These are phyloP conservation scores for Aspergillus conjunctus DNA, from an alignment of 495 filamentous ascomycete genomes.

Conservation along the genomic window DNA sequence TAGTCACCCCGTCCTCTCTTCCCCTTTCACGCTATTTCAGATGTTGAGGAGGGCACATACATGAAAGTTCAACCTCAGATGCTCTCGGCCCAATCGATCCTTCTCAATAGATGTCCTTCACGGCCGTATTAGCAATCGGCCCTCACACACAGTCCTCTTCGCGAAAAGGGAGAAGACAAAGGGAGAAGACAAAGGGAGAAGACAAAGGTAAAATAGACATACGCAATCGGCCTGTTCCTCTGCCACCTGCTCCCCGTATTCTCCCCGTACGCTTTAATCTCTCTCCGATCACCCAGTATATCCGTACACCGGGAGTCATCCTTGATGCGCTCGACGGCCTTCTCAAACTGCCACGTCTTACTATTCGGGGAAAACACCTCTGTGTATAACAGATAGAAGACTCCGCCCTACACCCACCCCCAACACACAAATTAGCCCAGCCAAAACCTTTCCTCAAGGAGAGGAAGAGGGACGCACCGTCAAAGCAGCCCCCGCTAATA, in stretches of 20 bases:
- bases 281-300: constrained; percentile 72
- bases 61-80: constrained; percentile 86
- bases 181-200: background rate
- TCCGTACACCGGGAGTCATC: constrained; percentile 67
- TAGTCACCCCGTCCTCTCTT: background rate
- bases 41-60: constrained; percentile 46
- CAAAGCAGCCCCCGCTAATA: constrained; percentile 71
- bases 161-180: background rate
- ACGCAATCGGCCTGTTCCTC: constrained; percentile 82
- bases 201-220: constrained; percentile 32
- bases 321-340: constrained; percentile 77
- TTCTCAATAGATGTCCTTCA: constrained; percentile 63
- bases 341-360: constrained; percentile 85
- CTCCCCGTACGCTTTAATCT: constrained; percentile 85
- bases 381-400: constrained; percentile 75
- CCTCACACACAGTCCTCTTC: too few species aligned
- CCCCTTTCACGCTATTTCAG: background rate
- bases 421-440: constrained; percentile 17
- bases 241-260: constrained; percentile 81
- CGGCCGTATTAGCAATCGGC: background rate
- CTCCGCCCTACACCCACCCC: constrained; percentile 58
- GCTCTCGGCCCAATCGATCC: constrained; percentile 75
- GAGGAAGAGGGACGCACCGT: constrained; percentile 55
- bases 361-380: constrained; percentile 88
- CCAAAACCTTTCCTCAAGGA: background rate